phyloP scores from a whole-genome alignment of 441 rosid genomes.

The Bocquillonia castaneifolia region DNA sequence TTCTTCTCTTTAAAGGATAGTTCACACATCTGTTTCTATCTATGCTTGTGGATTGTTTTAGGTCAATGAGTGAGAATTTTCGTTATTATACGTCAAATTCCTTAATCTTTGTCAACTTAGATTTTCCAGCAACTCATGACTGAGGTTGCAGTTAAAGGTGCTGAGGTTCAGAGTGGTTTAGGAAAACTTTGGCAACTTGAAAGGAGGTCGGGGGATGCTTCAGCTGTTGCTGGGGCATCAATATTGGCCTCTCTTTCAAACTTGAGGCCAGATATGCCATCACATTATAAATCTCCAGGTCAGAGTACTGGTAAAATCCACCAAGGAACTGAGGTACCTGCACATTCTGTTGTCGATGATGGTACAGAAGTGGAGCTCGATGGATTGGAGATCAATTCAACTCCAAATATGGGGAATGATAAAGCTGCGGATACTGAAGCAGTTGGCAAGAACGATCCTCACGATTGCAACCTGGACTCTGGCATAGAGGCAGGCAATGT shows the following conservation, averaged over 20 bases:
- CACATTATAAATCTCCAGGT: constrained; percentile 52
- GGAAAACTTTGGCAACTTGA: constrained; percentile 55
- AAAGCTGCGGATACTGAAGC: constrained; percentile 53
- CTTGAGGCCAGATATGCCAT: constrained; percentile 46
- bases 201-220: constrained; percentile 68
- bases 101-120: constrained; percentile 40
- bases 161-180: constrained; percentile 44
- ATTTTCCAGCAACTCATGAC: constrained; percentile 54
- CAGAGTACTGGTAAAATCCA: constrained; percentile 42
- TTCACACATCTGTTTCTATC: background rate
- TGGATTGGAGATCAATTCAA: constrained; percentile 52
- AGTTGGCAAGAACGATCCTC: constrained; percentile 41
- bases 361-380: constrained; percentile 48
- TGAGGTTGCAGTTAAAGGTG: constrained; percentile 47
- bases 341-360: constrained; percentile 45
- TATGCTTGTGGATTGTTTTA: constrained; percentile 3
- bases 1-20: constrained; percentile 16
- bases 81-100: constrained; percentile 23
- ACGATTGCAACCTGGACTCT: constrained; percentile 52
- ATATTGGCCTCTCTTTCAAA: constrained; percentile 74
- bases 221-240: constrained; percentile 73
- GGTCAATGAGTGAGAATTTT: constrained; percentile 1
- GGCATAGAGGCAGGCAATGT: constrained; percentile 62
- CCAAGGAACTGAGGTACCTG: constrained; percentile 43
- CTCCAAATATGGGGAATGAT: constrained; percentile 39